A percentile compares a stretch with the other conserved stretches of the same genome.
phyloP scores from a whole-genome alignment of 2,329 filamentous ascomycete species.

The Colletotrichum sp. region DNA sequence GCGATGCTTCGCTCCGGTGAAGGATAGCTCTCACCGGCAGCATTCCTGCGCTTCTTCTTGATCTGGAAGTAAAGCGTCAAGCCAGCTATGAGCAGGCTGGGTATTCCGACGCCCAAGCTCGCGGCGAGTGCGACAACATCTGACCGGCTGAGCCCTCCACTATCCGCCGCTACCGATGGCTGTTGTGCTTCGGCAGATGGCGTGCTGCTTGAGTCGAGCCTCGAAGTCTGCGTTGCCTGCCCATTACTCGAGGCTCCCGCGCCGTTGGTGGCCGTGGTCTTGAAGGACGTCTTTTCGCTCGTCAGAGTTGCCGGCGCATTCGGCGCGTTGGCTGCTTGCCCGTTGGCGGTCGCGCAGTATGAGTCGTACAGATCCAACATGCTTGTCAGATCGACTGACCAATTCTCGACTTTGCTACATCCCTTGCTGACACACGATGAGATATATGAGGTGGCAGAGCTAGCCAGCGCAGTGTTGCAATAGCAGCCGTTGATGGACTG shows the following conservation, averaged over 20 bases:
- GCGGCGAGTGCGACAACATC: conserved; percentile 28
- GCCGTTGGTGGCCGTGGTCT: neutral
- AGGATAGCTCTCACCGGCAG: neutral
- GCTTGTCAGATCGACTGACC: conserved; percentile 23
- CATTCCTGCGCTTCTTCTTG: conserved; percentile 21
- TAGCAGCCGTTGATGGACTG: conserved; percentile 27
- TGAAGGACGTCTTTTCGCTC: neutral
- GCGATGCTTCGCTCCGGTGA: neutral
- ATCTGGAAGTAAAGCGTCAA: conserved; percentile 23
- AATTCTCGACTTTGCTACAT: conserved; percentile 24
- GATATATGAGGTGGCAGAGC: conserved; percentile 27
- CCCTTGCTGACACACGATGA: conserved; percentile 24
- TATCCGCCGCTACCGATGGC: neutral
- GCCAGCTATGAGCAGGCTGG: conserved; percentile 36
- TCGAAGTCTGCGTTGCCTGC: neutral
- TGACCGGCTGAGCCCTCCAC: conserved; percentile 25
- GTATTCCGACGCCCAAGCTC: conserved; percentile 28
- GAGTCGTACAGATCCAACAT: conserved; percentile 25
- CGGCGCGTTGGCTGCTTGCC: conserved; percentile 4
- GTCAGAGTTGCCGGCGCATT: neutral
- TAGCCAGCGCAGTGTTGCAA: conserved; percentile 24
- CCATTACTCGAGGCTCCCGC: neutral
- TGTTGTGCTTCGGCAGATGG: neutral
- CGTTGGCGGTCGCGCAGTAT: conserved; percentile 28
- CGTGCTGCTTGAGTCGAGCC: neutral